phyloP scores from a whole-genome alignment of 352 stramenopile genomes.

The Globisporangium cederbergense region DNA sequence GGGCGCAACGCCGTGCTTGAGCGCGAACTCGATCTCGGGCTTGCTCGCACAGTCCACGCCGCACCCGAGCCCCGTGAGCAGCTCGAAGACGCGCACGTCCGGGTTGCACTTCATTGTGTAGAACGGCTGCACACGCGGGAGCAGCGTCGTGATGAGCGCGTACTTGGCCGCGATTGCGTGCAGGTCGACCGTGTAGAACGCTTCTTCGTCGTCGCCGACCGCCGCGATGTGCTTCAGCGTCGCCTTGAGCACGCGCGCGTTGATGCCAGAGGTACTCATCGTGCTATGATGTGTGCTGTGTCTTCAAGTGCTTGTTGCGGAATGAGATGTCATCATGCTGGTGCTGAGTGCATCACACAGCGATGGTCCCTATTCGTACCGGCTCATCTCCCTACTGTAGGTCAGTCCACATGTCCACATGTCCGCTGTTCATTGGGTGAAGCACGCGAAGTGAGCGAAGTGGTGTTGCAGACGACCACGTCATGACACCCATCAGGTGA shows the following conservation, averaged over 20 bases:
- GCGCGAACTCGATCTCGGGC: conserved; percentile 69
- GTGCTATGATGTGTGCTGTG: not conserved
- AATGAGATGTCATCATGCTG: not conserved
- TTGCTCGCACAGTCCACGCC: conserved; percentile 88
- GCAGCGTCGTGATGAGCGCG: conserved; percentile 37
- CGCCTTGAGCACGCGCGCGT: conserved; percentile 9
- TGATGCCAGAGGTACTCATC: conserved; percentile 5
- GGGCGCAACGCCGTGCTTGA: conserved; percentile 42
- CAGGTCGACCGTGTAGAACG: conserved; percentile 68
- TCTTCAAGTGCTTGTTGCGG: not conserved
- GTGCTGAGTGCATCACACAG: not conserved
- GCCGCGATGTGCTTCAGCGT: conserved; percentile 25
- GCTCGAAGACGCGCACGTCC: conserved; percentile 50
- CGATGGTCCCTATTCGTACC: not conserved
- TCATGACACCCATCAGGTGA: not conserved
- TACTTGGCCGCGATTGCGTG: conserved; percentile 45
- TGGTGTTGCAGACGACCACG: not conserved
- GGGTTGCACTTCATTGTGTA: conserved; percentile 93
- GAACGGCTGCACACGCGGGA: conserved; percentile 62
- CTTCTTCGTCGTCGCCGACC: conserved; percentile 34
- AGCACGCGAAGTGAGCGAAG: not conserved
- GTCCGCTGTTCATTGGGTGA: not conserved
- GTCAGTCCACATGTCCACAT: not conserved
- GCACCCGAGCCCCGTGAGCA: conserved; percentile 43
- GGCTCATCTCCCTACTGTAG: not conserved